Evolutionary conservation across 768 basidiomycete species (phyloP).

Genomic region (Tephrocybe sp.): DNA sequence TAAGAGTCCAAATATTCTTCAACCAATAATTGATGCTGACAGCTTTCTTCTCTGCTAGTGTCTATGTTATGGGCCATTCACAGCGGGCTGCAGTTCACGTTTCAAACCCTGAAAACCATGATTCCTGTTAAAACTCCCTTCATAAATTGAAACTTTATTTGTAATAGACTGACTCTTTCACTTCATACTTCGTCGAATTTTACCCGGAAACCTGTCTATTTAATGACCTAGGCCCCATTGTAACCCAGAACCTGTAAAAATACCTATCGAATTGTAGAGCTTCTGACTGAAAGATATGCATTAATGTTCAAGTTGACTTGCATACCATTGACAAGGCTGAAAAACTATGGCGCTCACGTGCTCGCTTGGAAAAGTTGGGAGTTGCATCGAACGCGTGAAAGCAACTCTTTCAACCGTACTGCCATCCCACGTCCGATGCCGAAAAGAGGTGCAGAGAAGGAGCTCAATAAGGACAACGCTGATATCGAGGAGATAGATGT

Average conservation of each 20-base stretch:
- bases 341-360: no score
- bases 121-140: conserved; percentile 43
- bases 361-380: conserved; percentile 5
- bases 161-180: conserved; percentile 9
- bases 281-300: no score
- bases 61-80: conserved; percentile 63
- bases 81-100: conserved; percentile 49
- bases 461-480: conserved; percentile 56
- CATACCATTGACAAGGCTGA: no score
- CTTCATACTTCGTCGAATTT: neutral
- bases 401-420: neutral
- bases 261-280: neutral
- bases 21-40: conserved; percentile 6
- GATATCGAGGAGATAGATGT: conserved; percentile 42
- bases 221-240: conserved; percentile 8
- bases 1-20: conserved; percentile 38
- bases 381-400: neutral
- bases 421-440: conserved; percentile 1
- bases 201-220: conserved; percentile 4
- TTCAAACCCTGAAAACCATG: conserved; percentile 46
- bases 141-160: conserved; percentile 29
- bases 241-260: conserved; percentile 13
- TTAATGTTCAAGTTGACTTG: no score
- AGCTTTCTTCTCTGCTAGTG: conserved; percentile 33
- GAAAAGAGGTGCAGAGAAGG: conserved; percentile 76